Percentiles rank a stretch among this genome's conserved stretches.
Evolutionary conservation across 164 flowering plant species (phyloP).

Genomic region (Buxus sempervirens): DNA sequence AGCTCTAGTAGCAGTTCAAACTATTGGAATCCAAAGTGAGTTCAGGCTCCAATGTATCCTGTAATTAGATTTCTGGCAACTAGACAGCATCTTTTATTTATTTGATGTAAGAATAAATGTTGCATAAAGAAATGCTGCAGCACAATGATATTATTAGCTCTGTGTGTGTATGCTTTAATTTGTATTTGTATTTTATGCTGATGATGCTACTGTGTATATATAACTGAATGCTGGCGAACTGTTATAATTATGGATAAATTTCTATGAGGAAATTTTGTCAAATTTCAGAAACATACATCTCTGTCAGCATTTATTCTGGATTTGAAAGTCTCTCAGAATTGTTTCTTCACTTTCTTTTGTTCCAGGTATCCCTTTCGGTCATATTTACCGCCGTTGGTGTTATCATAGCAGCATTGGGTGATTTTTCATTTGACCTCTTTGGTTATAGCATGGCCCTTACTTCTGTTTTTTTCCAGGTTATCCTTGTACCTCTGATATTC

Average conservation of each 20-base stretch:
- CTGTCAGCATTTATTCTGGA: neutral
- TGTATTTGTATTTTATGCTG: neutral
- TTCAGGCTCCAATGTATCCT: neutral
- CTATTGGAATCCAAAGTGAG: neutral
- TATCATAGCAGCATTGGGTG: slow-evolving; percentile 90
- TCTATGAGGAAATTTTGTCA: neutral
- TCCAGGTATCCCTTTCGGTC: slow-evolving; percentile 83
- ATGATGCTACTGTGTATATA: neutral
- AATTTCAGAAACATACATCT: neutral
- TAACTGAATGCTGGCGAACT: neutral
- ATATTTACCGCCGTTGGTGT: slow-evolving; percentile 77
- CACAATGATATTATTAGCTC: too few relatives aligned
- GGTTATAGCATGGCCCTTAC: slow-evolving; percentile 94
- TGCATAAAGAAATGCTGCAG: too few relatives aligned
- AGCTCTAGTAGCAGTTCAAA: neutral
- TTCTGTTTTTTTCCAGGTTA: slow-evolving; percentile 97
- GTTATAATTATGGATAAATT: neutral
- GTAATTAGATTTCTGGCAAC: neutral
- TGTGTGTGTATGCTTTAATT: too few relatives aligned
- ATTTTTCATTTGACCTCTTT: slow-evolving; percentile 88
- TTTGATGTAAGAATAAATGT: neutral
- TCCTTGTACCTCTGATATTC: neutral
- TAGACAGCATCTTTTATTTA: neutral
- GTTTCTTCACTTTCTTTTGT: slow-evolving; percentile 15
- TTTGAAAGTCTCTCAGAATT: neutral